Base-by-base conservation (phyloP, 2,329 filamentous ascomycete genomes). In the Pseudogymnoascus sp. region DNA sequence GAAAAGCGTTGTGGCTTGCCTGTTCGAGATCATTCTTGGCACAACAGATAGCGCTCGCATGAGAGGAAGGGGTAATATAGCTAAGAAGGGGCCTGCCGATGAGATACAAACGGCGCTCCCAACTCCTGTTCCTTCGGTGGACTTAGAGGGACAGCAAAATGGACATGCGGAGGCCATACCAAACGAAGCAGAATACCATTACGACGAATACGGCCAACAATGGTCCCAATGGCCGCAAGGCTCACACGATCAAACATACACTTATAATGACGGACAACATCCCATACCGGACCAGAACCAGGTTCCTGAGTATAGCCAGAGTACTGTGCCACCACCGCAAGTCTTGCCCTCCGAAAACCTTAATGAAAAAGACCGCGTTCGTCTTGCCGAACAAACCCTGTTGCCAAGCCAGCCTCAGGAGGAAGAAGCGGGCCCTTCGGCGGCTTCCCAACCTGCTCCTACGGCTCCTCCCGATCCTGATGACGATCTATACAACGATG, bases 1-100 rank as follows among this genome's bases (percentile, higher is more conserved):
- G 72, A 97, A 96, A 72, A 91, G 91, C 7, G 91, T 97, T n/a
- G 88, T 97, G 21, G 88, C 88, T 0, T 90, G 92, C 62, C 82
- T 88, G 0, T 93, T 97, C 69, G 92, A 97, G 73, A 84, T 96
- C 12, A 80, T 96, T 1, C 87, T 97, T 18, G 95, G 95, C 1
- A 96, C 92, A 0, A 83, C 83, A 37, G 93, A 99, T 73, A 93
- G 87, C 68, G 72, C 74, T 45, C 72, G 75, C 59, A 67, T 69
- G 62, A 63, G 72, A 65, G 63, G 66, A 62, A 67, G 67, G 59
- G 70, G 66, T 4, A 67, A 66, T 37, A 70, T 65, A 45, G 58
- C 59, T 52, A 62, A 60, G 11, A 59, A 45, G n/a, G 40, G 35
- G 3, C 43, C 28, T 18, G 31, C 28, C 16, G 43, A 33, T 28